Conservation (phyloP, 306 rosid genomes). For the Dicorynia guianensis region DNA sequence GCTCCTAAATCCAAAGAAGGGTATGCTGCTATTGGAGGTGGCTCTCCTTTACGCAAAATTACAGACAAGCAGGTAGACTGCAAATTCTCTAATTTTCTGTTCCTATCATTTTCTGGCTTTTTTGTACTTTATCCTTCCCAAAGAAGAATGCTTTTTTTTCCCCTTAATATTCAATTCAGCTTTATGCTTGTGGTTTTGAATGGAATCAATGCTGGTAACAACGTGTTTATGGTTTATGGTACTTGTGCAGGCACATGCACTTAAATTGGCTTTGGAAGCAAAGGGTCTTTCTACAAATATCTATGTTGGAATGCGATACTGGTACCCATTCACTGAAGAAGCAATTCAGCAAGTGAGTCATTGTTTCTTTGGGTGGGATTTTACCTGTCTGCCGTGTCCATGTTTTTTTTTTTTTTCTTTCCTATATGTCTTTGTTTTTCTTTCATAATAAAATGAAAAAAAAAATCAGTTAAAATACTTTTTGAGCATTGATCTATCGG, state of each 20-base stretch:
- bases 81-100: slow-evolving; percentile 3
- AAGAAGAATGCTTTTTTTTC: slow-evolving; percentile 13
- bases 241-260: slow-evolving; percentile 77
- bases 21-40: slow-evolving; percentile 98
- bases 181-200: slow-evolving; percentile 14
- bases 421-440: background rate
- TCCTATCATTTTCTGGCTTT: slow-evolving; percentile 7
- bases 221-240: slow-evolving; percentile 25
- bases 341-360: slow-evolving; percentile 83
- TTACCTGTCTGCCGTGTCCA: slow-evolving; percentile 8
- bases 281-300: slow-evolving; percentile 77
- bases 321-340: slow-evolving; percentile 99
- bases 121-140: slow-evolving; percentile 8
- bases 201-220: slow-evolving; percentile 24
- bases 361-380: slow-evolving; percentile 26
- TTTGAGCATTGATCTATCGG: slow-evolving; percentile 30
- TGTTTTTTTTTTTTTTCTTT: slow-evolving; percentile 17
- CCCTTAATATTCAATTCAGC: background rate
- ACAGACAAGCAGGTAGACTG: slow-evolving; percentile 88
- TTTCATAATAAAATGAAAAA: slow-evolving; percentile 28
- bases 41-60: slow-evolving; percentile 96
- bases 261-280: slow-evolving; percentile 81
- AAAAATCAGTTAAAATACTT: slow-evolving; percentile 15
- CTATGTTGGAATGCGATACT: slow-evolving; percentile 96
- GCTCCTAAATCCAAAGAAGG: slow-evolving; percentile 99